Evolutionary conservation across 495 filamentous ascomycete genomes (phyloP).

Genomic region (Tuber magnatum): DNA sequence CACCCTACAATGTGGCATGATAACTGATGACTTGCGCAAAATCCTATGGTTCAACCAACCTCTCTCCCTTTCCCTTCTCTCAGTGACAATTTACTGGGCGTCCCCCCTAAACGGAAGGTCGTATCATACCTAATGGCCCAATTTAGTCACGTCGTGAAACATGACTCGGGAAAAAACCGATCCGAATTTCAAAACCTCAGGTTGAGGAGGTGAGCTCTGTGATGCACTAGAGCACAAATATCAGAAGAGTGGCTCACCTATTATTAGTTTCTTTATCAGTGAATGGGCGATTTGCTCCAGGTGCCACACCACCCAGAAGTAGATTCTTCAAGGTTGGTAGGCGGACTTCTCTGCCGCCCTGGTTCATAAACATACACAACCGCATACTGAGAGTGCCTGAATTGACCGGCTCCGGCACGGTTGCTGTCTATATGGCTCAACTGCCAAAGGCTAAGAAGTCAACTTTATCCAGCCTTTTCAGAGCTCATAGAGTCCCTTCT

Average conservation of each 20-base stretch:
- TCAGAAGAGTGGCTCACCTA: neutral
- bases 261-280: neutral
- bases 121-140: neutral
- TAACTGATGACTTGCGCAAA: neutral
- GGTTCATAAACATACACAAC: neutral
- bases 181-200: neutral
- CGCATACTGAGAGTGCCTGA: neutral
- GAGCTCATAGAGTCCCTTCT: neutral
- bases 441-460: neutral
- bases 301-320: neutral
- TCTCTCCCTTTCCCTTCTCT: neutral
- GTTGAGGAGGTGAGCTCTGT: neutral
- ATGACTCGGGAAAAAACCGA: neutral
- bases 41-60: neutral
- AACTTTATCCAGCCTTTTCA: neutral
- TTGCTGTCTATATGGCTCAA: neutral
- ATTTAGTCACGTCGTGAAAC: neutral
- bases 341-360: neutral
- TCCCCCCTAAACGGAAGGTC: no score
- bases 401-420: neutral
- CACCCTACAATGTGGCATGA: neutral
- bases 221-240: neutral
- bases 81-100: no score
- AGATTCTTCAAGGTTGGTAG: neutral
- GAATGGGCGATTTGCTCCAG: neutral